Percentiles rank a stretch among this genome's conserved stretches.
These are phyloP conservation scores for Irpex lacteus DNA, from an alignment of 1,284 basidiomycete genomes.

Conservation along the genomic window DNA sequence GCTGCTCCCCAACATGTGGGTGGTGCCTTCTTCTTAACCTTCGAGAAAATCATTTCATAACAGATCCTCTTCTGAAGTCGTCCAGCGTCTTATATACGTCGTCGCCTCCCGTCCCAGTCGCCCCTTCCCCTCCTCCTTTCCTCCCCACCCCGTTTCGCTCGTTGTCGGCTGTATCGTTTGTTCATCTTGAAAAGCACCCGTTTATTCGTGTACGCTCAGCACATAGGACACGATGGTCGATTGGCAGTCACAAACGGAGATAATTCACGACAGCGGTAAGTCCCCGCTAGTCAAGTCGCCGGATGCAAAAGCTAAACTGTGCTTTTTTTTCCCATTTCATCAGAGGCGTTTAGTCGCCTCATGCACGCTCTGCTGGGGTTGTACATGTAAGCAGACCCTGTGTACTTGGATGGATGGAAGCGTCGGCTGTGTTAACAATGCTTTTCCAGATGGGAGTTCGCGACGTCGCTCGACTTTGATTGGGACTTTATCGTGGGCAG, in stretches of 20 bases:
- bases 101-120: not conserved
- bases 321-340: not conserved
- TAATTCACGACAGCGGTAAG: constrained; percentile 50
- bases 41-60: not conserved
- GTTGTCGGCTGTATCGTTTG: constrained; percentile 5
- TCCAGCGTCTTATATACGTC: not conserved
- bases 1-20: not conserved
- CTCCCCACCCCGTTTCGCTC: constrained; percentile 9
- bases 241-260: constrained; percentile 49
- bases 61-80: not conserved
- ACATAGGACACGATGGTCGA: constrained; percentile 22
- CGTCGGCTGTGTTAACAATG: not conserved
- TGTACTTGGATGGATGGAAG: not conserved
- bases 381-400: constrained; percentile 54
- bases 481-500: constrained; percentile 61
- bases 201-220: not conserved
- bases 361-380: constrained; percentile 67
- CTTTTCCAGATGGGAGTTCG: constrained; percentile 36
- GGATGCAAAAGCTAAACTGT: not conserved
- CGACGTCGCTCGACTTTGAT: constrained; percentile 65
- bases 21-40: not conserved
- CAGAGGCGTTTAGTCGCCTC: constrained; percentile 61
- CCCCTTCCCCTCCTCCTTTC: constrained; percentile 13
- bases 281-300: constrained; percentile 4
- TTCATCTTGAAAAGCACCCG: constrained; percentile 1